These are phyloP conservation scores for Pythium biforme DNA, from an alignment of 352 stramenopile genomes.

Conservation along the genomic window DNA sequence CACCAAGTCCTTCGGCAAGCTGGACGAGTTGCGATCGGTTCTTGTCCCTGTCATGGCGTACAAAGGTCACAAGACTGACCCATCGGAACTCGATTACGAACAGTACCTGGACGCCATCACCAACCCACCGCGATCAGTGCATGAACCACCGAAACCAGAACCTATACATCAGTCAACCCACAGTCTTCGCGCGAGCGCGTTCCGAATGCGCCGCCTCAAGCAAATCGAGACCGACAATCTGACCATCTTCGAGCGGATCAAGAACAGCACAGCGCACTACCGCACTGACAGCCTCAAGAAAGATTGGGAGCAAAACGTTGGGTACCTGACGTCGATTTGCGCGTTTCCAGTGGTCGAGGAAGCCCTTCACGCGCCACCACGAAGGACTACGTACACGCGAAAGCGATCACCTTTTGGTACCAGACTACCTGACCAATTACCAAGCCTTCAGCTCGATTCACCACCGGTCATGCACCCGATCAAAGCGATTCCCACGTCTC, in stretches of 20 bases:
- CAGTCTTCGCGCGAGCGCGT: constrained; percentile 28
- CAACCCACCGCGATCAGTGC: not conserved
- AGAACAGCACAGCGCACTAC: constrained; percentile 63
- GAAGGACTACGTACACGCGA: constrained; percentile 1
- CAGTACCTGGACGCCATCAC: constrained; percentile 24
- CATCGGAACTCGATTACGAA: constrained; percentile 16
- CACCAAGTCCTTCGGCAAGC: constrained; percentile 33
- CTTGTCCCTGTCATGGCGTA: constrained; percentile 31
- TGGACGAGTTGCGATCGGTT: constrained; percentile 50
- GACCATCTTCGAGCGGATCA: constrained; percentile 56
- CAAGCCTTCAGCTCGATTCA: constrained; percentile 14
- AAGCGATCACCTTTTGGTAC: constrained; percentile 21
- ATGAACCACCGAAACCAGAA: constrained; percentile 27
- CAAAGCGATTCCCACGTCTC: constrained; percentile 52
- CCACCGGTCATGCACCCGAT: constrained; percentile 41
- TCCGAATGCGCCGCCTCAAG: constrained; percentile 52
- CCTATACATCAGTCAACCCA: constrained; percentile 5
- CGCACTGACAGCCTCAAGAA: constrained; percentile 49
- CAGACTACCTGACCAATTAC: constrained; percentile 22
- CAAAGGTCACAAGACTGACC: constrained; percentile 3
- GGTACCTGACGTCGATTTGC: constrained; percentile 71
- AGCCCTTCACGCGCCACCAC: constrained; percentile 8
- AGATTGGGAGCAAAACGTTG: constrained; percentile 69
- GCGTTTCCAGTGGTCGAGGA: constrained; percentile 47
- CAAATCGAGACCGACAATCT: constrained; percentile 65